Evolutionary conservation across 1,284 basidiomycete species (phyloP).

Genomic region (Sphaerobolus stellatus): DNA sequence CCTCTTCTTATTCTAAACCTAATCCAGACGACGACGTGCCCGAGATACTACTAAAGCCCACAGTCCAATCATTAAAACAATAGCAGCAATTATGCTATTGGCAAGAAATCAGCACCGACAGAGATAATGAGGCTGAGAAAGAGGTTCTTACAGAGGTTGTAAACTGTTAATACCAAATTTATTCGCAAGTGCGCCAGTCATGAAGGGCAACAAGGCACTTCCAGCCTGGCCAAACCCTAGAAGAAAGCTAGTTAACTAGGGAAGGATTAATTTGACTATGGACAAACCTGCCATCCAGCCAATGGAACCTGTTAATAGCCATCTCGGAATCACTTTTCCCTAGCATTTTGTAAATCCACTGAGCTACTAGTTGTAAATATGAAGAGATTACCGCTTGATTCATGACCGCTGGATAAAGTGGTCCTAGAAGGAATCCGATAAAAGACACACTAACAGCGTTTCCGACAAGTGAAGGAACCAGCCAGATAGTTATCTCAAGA

Average conservation of each 20-base stretch:
- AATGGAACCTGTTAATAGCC: constrained; percentile 47
- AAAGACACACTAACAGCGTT: constrained; percentile 53
- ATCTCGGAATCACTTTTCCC: constrained; percentile 46
- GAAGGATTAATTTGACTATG: constrained; percentile 30
- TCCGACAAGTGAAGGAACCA: constrained; percentile 53
- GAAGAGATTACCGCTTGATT: constrained; percentile 35
- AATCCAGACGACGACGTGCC: too few species aligned
- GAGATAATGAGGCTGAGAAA: too few species aligned
- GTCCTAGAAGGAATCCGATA: constrained; percentile 53
- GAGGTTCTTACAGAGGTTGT: constrained; percentile 60
- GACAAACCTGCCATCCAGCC: constrained; percentile 30
- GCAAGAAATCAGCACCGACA: too few species aligned
- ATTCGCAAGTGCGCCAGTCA: constrained; percentile 56
- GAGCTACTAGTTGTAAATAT: not conserved
- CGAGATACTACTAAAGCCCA: constrained; percentile 47
- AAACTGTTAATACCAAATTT: constrained; percentile 50
- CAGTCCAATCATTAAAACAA: constrained; percentile 40
- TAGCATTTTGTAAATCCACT: not conserved
- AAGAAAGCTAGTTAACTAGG: too few species aligned
- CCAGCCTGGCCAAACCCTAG: constrained; percentile 53
- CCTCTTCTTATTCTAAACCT: too few species aligned
- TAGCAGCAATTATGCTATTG: constrained; percentile 48
- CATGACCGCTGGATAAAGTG: constrained; percentile 57
- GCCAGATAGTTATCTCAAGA: constrained; percentile 58
- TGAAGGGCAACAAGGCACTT: constrained; percentile 55